A percentile compares a stretch with the other conserved stretches of the same genome.
phyloP scores from a whole-genome alignment of 1,284 basidiomycete genomes.

The Exobasidium rhododendri region DNA sequence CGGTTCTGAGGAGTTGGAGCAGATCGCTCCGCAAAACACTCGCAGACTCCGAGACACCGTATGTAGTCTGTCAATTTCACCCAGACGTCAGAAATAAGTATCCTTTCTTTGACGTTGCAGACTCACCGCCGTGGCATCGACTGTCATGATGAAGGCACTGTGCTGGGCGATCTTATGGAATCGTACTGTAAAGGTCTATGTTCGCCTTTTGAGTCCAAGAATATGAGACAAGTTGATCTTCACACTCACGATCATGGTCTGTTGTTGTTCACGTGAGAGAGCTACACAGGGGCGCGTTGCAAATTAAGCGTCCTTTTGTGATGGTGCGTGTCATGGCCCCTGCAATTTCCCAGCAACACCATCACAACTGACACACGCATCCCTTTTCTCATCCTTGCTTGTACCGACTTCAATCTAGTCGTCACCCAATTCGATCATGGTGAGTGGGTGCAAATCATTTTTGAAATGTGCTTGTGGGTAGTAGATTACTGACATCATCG shows the following conservation, averaged over 20 bases:
- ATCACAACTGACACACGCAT: no score
- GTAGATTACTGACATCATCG: no score
- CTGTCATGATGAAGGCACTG: background rate
- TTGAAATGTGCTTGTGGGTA: no score
- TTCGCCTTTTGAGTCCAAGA: no score
- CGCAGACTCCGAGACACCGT: background rate
- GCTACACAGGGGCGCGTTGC: background rate
- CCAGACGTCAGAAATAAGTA: background rate
- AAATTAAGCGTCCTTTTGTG: background rate
- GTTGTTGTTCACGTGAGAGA: background rate
- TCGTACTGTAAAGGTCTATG: no score
- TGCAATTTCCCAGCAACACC: background rate
- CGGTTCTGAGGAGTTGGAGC: background rate
- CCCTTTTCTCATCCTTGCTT: background rate
- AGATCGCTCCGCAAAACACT: background rate
- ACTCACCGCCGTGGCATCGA: background rate
- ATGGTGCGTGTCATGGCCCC: background rate
- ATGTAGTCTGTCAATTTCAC: background rate
- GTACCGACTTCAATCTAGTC: background rate
- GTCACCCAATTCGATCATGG: background rate
- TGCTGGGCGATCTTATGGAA: no score
- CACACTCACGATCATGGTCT: background rate
- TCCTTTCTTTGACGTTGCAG: background rate
- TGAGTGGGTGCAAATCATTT: no score
- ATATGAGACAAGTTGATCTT: no score